Base-by-base conservation (phyloP, 805 yeast genomes). In the Candida hungchunana region DNA sequence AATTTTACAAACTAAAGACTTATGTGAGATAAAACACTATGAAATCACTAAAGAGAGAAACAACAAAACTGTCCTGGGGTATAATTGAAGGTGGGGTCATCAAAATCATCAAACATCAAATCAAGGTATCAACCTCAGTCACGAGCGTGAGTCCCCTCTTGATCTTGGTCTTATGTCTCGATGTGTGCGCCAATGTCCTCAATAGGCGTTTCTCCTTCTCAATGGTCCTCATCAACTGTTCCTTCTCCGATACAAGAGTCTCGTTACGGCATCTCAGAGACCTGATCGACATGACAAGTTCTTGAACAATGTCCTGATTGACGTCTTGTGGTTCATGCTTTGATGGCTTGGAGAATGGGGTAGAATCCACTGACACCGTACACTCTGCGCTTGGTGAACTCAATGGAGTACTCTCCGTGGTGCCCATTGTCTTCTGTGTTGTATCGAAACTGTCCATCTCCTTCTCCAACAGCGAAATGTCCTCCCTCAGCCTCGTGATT, bases 281-380 rank as follows among this genome's bases (percentile, higher is more conserved):
- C 39, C 41, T 49, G 20, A 53, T 46, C 4, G 56, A 47, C 7
- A 25, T n/a, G 9, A 53, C 12, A 11, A 53, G 31, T 16, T 50
- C 54, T 13, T 31, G 33, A 1, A 53, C 36, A 3, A 49, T 28
- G 3, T 53, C 54, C 7, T 43, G 39, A n/a, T 32, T 34, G 13
- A 20, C 17, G 3, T 22, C 10, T 7, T 14, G 21, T 5, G 32
- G 24, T 4, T 18, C 7, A 14, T 30, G 31, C 16, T 29, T n/a
- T n/a, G n/a, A n/a, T n/a, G n/a, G n/a, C n/a, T n/a, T n/a, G n/a
- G n/a, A n/a, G n/a, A n/a, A n/a, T 33, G 36, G 13, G 17, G 23
- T 15, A 31, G 18, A 13, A 7, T 7, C 16, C n/a, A 14, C 27
- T 14, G 20, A 11, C 5, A 19, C 14, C 6, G 27, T n/a, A 13